Percentiles rank a stretch among this genome's conserved stretches.
Conservation (phyloP, 2,329 filamentous ascomycete genomes). For the Penicillium nordicum region DNA sequence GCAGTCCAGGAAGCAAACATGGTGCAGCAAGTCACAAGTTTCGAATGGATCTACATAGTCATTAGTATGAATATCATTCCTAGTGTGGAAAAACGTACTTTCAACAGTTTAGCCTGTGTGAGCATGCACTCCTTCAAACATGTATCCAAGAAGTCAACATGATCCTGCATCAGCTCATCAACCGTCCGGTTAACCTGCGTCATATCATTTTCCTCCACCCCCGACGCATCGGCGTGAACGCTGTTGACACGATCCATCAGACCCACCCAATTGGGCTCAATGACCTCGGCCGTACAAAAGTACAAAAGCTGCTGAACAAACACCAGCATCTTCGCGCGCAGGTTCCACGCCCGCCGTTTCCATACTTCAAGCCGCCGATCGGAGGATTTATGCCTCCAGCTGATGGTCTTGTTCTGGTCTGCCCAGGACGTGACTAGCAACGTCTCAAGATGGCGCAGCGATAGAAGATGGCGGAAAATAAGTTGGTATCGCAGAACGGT, state of each 20-base stretch:
- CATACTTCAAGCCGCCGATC: constrained; percentile 75
- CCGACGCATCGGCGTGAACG: constrained; percentile 45
- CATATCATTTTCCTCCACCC: constrained; percentile 37
- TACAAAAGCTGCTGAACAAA: constrained; percentile 97
- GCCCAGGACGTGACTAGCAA: constrained; percentile 86
- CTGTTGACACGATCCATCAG: constrained; percentile 81
- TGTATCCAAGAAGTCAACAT: constrained; percentile 96
- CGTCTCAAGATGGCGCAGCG: constrained; percentile 82
- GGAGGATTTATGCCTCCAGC: constrained; percentile 78
- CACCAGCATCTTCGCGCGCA: constrained; percentile 90
- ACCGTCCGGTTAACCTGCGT: constrained; percentile 70
- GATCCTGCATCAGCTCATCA: constrained; percentile 97
- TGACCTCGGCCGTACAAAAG: constrained; percentile 94
- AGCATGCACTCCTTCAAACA: constrained; percentile 99
- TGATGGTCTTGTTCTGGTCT: constrained; percentile 74
- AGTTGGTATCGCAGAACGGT: constrained; percentile 97
- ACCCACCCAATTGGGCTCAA: constrained; percentile 94
- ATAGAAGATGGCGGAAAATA: constrained; percentile 89
- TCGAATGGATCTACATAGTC: constrained; percentile 77
- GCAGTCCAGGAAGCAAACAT: constrained; percentile 85
- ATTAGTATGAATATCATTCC: constrained; percentile 4
- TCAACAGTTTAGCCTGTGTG: constrained; percentile 89
- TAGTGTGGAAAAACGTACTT: constrained; percentile 54
- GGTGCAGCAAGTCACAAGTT: constrained; percentile 92
- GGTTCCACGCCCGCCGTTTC: constrained; percentile 89